phyloP scores from a whole-genome alignment of 441 rosid species.

The Mallotus repandus region DNA sequence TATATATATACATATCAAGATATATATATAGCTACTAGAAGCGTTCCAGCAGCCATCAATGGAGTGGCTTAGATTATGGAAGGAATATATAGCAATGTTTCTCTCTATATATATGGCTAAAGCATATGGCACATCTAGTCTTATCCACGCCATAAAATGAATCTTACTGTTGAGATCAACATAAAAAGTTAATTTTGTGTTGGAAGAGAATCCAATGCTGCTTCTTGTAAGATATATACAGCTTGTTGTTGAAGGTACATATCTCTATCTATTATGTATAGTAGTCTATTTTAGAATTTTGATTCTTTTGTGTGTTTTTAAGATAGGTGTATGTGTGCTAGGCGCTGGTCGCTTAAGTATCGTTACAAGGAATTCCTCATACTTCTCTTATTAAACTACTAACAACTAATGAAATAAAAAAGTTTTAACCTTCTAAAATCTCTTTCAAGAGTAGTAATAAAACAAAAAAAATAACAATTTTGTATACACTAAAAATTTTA shows the following conservation, averaged over 20 bases:
- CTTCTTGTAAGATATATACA: constrained; percentile 10
- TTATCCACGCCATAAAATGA: constrained; percentile 35
- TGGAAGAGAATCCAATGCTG: constrained; percentile 58
- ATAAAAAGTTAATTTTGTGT: constrained; percentile 20
- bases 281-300: too few relatives aligned
- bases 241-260: constrained; percentile 37
- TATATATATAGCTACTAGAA: not conserved
- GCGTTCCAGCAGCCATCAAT: not conserved
- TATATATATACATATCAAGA: constrained; percentile 19
- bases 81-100: constrained; percentile 34
- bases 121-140: constrained; percentile 48
- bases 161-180: constrained; percentile 26
- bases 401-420: too few relatives aligned
- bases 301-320: too few relatives aligned
- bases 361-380: too few relatives aligned
- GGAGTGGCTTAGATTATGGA: constrained; percentile 8
- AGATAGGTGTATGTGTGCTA: too few relatives aligned
- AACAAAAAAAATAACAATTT: too few relatives aligned
- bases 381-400: too few relatives aligned
- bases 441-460: too few relatives aligned
- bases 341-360: too few relatives aligned
- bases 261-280: not conserved
- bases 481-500: too few relatives aligned
- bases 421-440: too few relatives aligned
- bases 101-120: constrained; percentile 23